Evolutionary conservation across 2,329 filamentous ascomycete species (phyloP).

Genomic region (Kalmusia sp.): DNA sequence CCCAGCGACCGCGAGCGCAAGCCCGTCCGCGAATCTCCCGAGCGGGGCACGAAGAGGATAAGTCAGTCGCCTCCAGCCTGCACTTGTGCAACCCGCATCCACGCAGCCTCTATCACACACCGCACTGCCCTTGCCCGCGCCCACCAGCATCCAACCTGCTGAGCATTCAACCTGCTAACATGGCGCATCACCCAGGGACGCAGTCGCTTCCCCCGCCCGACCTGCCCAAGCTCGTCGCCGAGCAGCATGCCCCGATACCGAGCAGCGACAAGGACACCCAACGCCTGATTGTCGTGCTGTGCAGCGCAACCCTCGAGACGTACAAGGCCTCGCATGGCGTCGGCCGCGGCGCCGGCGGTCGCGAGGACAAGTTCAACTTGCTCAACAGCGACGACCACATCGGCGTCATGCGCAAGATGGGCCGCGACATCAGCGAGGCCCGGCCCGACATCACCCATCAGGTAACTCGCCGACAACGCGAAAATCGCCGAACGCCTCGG

Average conservation of each 20-base stretch:
- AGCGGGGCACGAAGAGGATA: slow-evolving; percentile 45
- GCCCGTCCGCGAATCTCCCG: slow-evolving; percentile 40
- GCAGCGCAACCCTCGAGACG: slow-evolving; percentile 96
- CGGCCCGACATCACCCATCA: slow-evolving; percentile 98
- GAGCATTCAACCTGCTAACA: slow-evolving; percentile 32
- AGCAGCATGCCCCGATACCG: slow-evolving; percentile 86
- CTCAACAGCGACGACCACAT: slow-evolving; percentile 99
- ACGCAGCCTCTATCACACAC: neutral
- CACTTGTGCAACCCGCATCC: neutral
- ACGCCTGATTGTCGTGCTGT: slow-evolving; percentile 92
- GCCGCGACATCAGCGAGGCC: slow-evolving; percentile 96
- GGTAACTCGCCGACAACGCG: slow-evolving; percentile 59
- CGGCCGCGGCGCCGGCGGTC: slow-evolving; percentile 65
- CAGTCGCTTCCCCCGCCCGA: slow-evolving; percentile 93
- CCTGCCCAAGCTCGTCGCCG: slow-evolving; percentile 89
- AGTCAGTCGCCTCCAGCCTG: slow-evolving; percentile 33
- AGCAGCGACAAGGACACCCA: slow-evolving; percentile 88
- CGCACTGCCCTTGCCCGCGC: slow-evolving; percentile 7
- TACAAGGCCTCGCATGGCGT: slow-evolving; percentile 88
- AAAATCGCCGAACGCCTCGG: slow-evolving; percentile 8
- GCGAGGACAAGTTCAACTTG: slow-evolving; percentile 95
- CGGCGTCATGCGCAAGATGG: slow-evolving; percentile 99
- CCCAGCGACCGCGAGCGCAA: slow-evolving; percentile 30
- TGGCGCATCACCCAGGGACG: slow-evolving; percentile 57
- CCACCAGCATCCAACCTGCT: slow-evolving; percentile 3